These are phyloP conservation scores for Mycosphaerella sp. DNA, from an alignment of 2,329 filamentous ascomycete species.

Conservation along the genomic window DNA sequence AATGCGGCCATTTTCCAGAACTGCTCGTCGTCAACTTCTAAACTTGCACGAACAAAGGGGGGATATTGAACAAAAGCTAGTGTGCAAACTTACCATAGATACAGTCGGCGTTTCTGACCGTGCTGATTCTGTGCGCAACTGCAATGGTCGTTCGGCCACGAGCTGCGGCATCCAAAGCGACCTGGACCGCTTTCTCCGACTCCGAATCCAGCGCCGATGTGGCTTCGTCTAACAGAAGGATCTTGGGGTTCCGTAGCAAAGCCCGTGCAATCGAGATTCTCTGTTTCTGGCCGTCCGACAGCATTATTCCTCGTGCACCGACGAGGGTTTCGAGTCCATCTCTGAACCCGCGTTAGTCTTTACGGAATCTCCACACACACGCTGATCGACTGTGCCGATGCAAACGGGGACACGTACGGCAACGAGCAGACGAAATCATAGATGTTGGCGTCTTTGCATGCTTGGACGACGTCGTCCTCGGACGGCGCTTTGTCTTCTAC, in stretches of 20 bases:
- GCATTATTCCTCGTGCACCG: conserved; percentile 35
- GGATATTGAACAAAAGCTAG: too few species aligned
- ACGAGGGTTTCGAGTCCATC: conserved; percentile 58
- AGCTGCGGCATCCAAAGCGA: conserved; percentile 34
- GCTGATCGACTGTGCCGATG: conserved; percentile 59
- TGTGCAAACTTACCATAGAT: background rate
- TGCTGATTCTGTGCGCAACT: conserved; percentile 41
- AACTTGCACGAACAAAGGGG: too few species aligned
- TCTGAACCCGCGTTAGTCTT: too few species aligned
- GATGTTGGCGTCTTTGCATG: too few species aligned
- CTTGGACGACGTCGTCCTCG: too few species aligned
- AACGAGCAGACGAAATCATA: too few species aligned
- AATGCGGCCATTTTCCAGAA: background rate
- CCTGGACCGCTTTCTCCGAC: conserved; percentile 37
- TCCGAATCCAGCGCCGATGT: conserved; percentile 41
- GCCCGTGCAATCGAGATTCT: conserved; percentile 40
- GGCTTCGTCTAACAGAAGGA: conserved; percentile 39
- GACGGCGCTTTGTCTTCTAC: too few species aligned
- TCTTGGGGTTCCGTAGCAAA: conserved; percentile 36
- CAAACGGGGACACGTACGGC: conserved; percentile 24
- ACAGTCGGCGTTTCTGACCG: conserved; percentile 25
- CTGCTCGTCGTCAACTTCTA: too few species aligned
- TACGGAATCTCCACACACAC: conserved; percentile 54
- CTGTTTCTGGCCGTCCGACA: conserved; percentile 41
- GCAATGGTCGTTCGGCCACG: conserved; percentile 37